phyloP scores from a whole-genome alignment of 805 yeast genomes.

The Lipomyces mesembrius region DNA sequence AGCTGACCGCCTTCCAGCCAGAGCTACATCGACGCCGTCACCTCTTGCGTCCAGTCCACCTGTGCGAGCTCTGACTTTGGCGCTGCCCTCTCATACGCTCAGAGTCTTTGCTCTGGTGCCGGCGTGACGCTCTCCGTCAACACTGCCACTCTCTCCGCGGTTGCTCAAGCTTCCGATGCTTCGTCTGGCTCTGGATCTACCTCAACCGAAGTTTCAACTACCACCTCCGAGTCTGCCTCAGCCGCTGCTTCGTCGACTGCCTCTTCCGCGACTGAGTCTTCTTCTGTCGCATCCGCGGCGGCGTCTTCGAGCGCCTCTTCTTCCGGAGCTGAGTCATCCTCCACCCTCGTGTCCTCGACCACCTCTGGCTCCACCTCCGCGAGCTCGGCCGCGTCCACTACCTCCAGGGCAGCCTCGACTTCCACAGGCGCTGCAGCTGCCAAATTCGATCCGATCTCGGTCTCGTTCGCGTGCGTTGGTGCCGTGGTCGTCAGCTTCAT shows the following conservation, averaged over 20 bases:
- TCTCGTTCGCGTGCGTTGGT: constrained; percentile 17
- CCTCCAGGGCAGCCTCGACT: background rate
- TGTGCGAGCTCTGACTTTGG: constrained; percentile 28
- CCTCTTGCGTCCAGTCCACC: constrained; percentile 27
- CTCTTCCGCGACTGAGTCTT: constrained; percentile 10
- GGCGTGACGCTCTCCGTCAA: constrained; percentile 32
- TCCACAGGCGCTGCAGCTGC: constrained; percentile 7
- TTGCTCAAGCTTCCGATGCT: constrained; percentile 11
- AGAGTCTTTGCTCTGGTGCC: constrained; percentile 32
- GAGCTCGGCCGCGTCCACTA: constrained; percentile 17
- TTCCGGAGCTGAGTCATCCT: background rate
- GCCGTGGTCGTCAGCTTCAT: constrained; percentile 23
- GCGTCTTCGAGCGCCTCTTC: background rate
- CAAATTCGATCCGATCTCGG: constrained; percentile 1
- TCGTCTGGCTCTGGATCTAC: constrained; percentile 6
- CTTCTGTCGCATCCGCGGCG: constrained; percentile 6
- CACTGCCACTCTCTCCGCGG: constrained; percentile 28
- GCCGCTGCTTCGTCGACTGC: constrained; percentile 15
- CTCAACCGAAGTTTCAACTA: constrained; percentile 7
- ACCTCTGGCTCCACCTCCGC: constrained; percentile 9
- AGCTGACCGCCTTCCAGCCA: background rate
- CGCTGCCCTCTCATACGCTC: constrained; percentile 33
- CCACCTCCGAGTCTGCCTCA: constrained; percentile 10
- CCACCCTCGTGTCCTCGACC: constrained; percentile 4
- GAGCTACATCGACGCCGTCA: constrained; percentile 30